These are phyloP conservation scores for Elsinoe arachidis DNA, from an alignment of 2,329 filamentous ascomycete genomes.

Conservation along the genomic window DNA sequence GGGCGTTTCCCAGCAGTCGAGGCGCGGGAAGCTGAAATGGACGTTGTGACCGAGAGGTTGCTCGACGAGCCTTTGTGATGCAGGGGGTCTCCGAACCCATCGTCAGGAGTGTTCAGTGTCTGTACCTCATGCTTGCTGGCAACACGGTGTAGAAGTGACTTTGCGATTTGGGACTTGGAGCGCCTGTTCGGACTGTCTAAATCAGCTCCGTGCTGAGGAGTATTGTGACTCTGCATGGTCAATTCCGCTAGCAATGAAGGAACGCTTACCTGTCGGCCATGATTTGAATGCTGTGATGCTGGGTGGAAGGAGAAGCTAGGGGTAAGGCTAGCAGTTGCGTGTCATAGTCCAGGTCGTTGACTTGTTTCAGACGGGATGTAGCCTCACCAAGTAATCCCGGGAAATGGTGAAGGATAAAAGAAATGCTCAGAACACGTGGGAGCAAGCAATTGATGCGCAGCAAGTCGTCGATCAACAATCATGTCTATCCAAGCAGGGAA, in stretches of 20 bases:
- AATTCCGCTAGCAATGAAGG: constrained; percentile 16
- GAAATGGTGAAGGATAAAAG: background rate
- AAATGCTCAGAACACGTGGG: background rate
- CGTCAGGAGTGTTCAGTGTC: constrained; percentile 16
- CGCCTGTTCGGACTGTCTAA: constrained; percentile 31
- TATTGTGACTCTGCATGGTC: background rate
- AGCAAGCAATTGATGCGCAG: constrained; percentile 9
- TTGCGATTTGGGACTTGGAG: constrained; percentile 44
- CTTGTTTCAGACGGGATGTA: background rate
- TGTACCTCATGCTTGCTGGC: constrained; percentile 39
- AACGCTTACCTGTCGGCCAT: constrained; percentile 14
- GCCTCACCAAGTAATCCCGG: background rate
- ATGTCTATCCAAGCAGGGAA: background rate
- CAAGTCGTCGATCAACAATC: background rate
- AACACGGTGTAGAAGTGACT: constrained; percentile 46
- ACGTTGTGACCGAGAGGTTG: constrained; percentile 10
- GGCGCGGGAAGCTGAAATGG: background rate
- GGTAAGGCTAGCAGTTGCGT: constrained; percentile 8
- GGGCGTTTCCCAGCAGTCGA: constrained; percentile 19
- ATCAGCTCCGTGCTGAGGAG: constrained; percentile 5
- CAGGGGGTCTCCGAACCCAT: background rate
- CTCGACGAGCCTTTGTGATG: background rate
- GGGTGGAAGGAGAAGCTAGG: background rate
- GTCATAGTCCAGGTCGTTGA: constrained; percentile 7
- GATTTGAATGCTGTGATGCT: background rate